Evolutionary conservation across 306 rosid species (phyloP).

Genomic region (Comarum palustre): DNA sequence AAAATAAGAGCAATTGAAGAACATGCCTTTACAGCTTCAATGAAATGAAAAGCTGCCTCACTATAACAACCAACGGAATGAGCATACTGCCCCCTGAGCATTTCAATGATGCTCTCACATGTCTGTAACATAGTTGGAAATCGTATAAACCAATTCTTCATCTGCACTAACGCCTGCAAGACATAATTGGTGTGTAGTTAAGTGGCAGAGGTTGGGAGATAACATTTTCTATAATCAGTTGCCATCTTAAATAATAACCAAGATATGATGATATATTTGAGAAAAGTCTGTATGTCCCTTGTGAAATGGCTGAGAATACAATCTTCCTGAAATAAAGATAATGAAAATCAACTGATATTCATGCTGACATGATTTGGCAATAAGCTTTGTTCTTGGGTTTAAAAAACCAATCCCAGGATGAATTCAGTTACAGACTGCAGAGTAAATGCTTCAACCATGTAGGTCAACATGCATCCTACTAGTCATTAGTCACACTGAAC

Average conservation of each 20-base stretch:
- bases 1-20: slow-evolving; percentile 4
- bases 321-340: not conserved
- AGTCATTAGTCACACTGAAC: not conserved
- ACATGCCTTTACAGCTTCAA: slow-evolving; percentile 80
- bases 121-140: slow-evolving; percentile 93
- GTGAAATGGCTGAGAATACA: slow-evolving; percentile 10
- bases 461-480: not conserved
- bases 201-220: slow-evolving; percentile 6
- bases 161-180: slow-evolving; percentile 83
- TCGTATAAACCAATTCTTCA: slow-evolving; percentile 83
- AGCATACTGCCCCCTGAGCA: slow-evolving; percentile 95
- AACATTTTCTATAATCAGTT: not conserved
- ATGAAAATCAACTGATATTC: not conserved
- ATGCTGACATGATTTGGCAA: not conserved
- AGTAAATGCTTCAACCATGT: not conserved
- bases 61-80: slow-evolving; percentile 84
- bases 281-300: not conserved
- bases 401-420: not conserved
- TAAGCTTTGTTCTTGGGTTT: not conserved
- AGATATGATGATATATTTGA: not conserved
- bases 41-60: slow-evolving; percentile 82
- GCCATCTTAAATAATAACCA: slow-evolving; percentile 4
- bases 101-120: slow-evolving; percentile 87
- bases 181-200: slow-evolving; percentile 23
- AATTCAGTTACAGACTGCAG: not conserved